Percentiles rank a stretch among this genome's conserved stretches.
These are phyloP conservation scores for Kwoniella dendrophila DNA, from an alignment of 768 basidiomycete species.

Conservation along the genomic window DNA sequence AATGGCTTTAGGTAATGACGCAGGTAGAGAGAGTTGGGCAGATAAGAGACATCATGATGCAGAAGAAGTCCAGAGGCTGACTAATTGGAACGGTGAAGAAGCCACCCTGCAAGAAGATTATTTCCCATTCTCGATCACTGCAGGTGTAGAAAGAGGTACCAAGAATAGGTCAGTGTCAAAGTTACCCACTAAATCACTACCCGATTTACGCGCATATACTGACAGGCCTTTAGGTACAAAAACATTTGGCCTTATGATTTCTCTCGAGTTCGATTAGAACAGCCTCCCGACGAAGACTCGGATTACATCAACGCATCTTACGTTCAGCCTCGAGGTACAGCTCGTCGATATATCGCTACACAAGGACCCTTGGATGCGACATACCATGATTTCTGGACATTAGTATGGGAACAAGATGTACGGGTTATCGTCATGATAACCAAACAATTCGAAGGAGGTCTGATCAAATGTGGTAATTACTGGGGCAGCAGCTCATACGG, in stretches of 20 bases:
- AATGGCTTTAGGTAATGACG: background rate
- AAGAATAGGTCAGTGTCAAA: conserved; percentile 74
- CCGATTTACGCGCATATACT: background rate
- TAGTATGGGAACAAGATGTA: conserved; percentile 92
- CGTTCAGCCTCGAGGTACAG: conserved; percentile 82
- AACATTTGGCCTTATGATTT: conserved; percentile 97
- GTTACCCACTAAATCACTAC: background rate
- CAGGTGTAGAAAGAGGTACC: conserved; percentile 88
- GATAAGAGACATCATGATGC: conserved; percentile 34
- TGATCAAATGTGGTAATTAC: conserved; percentile 87
- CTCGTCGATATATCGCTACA: conserved; percentile 85
- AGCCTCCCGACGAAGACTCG: conserved; percentile 61
- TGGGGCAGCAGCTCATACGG: conserved; percentile 73
- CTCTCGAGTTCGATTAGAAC: conserved; percentile 75
- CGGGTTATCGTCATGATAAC: conserved; percentile 96
- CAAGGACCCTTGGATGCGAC: conserved; percentile 91
- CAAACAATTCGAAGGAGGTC: conserved; percentile 81
- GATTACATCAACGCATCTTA: conserved; percentile 97
- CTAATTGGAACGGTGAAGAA: conserved; percentile 25
- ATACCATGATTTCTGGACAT: conserved; percentile 91
- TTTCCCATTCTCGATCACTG: conserved; percentile 91
- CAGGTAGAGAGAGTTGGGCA: conserved; percentile 19
- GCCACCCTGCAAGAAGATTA: conserved; percentile 39
- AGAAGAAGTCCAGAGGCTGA: conserved; percentile 32
- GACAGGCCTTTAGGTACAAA: conserved; percentile 70